Conservation (phyloP, 768 basidiomycete species). For the Pisolithus orientalis region DNA sequence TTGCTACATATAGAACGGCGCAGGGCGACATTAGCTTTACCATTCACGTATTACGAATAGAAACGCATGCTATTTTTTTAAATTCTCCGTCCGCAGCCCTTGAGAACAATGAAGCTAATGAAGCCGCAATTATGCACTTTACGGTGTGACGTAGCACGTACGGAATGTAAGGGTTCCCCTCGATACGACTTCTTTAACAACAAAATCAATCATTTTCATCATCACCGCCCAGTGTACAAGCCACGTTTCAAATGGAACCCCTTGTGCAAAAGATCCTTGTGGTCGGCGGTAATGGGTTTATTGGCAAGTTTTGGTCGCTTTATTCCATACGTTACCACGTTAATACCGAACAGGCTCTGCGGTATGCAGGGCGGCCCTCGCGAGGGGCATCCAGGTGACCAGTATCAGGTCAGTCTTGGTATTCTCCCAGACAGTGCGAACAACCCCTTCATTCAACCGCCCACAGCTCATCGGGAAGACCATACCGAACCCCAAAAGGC, state of each 20-base stretch:
- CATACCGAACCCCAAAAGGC: slow-evolving; percentile 84
- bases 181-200: background rate
- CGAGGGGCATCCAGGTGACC: slow-evolving; percentile 79
- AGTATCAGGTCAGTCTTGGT: slow-evolving; percentile 69
- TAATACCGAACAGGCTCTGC: slow-evolving; percentile 65
- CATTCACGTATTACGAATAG: background rate
- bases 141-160: too few species aligned
- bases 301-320: slow-evolving; percentile 47
- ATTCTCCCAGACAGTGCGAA: background rate
- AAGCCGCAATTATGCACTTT: background rate
- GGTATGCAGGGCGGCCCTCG: slow-evolving; percentile 82
- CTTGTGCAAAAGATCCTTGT: slow-evolving; percentile 71
- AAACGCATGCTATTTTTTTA: background rate
- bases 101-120: background rate
- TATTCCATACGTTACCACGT: background rate
- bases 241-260: slow-evolving; percentile 12
- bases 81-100: background rate
- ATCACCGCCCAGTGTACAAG: background rate
- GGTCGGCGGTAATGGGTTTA: slow-evolving; percentile 97
- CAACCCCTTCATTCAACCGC: background rate
- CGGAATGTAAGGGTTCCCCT: too few species aligned
- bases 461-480: slow-evolving; percentile 74
- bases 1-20: slow-evolving; percentile 5
- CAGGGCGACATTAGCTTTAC: slow-evolving; percentile 5
- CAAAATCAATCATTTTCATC: background rate